Evolutionary conservation across 2,329 filamentous ascomycete genomes (phyloP), one percentile per base, ranked within the genome.

Genomic region (Aspergillus niger): DNA sequence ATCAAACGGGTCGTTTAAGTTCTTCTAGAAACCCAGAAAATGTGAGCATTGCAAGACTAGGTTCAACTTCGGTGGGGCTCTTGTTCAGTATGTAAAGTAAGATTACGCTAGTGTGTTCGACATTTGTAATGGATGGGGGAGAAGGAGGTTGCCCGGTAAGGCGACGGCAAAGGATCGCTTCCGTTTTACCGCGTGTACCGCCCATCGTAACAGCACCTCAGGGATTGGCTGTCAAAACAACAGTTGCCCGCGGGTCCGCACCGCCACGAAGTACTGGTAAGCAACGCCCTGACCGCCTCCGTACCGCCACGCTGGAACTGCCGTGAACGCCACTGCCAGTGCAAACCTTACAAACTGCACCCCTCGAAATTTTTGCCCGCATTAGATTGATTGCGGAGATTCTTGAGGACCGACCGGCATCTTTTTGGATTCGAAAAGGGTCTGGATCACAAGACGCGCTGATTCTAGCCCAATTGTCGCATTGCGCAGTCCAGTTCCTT

Each of bases 281-380:
- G 11, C 32, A 49, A n/a, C 44, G 47, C 28, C 41, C 6, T 49
- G 22, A 49, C 47, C 47, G 47, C 47, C 47, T 50, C 26, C 47
- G 24, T 49, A 13, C 47, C 47, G 47, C 47, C 47, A 50, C 47
- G 30, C 26, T 17, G 47, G 47, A 28, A 50, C n/a, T 44, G 41
- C 41, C 41, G 41, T 20, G 15, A 30, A 30, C 47, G 47, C 47
- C 47, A 50, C 43, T 36, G 22, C 32, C 26, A 28, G 20, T 67
- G 60, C 65, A 67, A 67, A 68, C 61, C 5, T 36, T 66, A 61
- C 70, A 74, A 73, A 73, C 61, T 36, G 22, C 32, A 43, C 55
- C 28, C 54, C 53, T 30, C 60, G 52, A 63, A 57, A 60, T 60
- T 63, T 65, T 65, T 62, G 49, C 17, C 54, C 43, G 57, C 13